These are phyloP conservation scores for Fraxinus albicans DNA, from an alignment of 305 asterid species.

Conservation along the genomic window DNA sequence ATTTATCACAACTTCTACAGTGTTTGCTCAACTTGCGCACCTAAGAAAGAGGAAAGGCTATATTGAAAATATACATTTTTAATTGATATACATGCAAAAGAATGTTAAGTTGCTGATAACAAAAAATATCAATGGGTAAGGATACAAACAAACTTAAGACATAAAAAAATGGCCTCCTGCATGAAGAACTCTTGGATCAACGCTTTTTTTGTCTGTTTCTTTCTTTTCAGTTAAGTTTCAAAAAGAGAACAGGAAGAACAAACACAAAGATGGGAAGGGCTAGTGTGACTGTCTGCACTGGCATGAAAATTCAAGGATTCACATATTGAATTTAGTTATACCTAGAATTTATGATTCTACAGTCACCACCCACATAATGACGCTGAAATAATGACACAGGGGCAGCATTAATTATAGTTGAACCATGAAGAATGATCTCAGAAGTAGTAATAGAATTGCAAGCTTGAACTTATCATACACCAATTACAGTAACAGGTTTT, in stretches of 20 bases:
- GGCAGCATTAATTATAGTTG: neutral
- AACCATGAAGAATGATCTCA: neutral
- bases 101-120: neutral
- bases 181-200: neutral
- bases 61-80: neutral
- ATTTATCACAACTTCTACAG: conserved; percentile 97
- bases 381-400: neutral
- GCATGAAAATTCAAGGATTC: neutral
- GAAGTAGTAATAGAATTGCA: neutral
- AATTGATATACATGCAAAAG: neutral
- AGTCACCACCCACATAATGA: neutral
- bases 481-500: neutral
- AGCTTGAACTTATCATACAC: neutral
- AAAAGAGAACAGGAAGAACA: neutral
- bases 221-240: neutral
- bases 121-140: neutral
- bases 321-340: neutral
- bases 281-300: neutral
- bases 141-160: neutral
- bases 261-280: neutral
- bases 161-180: neutral
- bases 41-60: conserved; percentile 37
- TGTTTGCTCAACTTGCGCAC: conserved; percentile 93
- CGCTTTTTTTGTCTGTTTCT: neutral
- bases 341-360: conserved; percentile 2